A percentile compares a stretch with the other conserved stretches of the same genome.
Conservation (phyloP, 352 stramenopile genomes). For the Phytophthora tubulina region DNA sequence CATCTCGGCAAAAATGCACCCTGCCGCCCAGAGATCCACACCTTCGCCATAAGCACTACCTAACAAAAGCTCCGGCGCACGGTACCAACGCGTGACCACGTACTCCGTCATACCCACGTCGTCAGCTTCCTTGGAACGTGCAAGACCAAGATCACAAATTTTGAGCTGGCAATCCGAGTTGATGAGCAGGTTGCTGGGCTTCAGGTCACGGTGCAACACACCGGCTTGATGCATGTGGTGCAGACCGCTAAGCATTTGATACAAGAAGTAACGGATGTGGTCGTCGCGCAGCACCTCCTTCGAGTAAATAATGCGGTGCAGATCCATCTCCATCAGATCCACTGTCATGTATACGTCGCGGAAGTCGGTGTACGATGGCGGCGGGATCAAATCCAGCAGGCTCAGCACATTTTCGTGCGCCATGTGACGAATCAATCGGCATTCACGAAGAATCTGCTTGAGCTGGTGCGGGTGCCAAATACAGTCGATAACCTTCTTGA, state of each 20-base stretch:
- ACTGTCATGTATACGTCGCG: conserved; percentile 92
- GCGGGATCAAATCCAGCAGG: conserved; percentile 86
- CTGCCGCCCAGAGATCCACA: conserved; percentile 88
- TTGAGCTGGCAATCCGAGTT: conserved; percentile 97
- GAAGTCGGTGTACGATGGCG: conserved; percentile 86
- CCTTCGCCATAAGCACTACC: conserved; percentile 86
- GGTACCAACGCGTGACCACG: conserved; percentile 92
- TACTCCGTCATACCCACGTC: conserved; percentile 94
- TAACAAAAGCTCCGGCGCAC: conserved; percentile 85
- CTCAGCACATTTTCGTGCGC: conserved; percentile 88
- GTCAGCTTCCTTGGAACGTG: conserved; percentile 87
- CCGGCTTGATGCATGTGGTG: conserved; percentile 90
- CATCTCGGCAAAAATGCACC: conserved; percentile 92
- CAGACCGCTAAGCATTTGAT: conserved; percentile 92
- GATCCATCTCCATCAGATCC: conserved; percentile 94
- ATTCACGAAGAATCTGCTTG: conserved; percentile 91
- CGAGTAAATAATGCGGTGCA: conserved; percentile 94
- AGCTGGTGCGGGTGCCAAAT: conserved; percentile 92
- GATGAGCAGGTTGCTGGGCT: conserved; percentile 90
- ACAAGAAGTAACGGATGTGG: conserved; percentile 95
- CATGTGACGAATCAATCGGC: conserved; percentile 87
- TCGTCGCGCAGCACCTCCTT: conserved; percentile 93
- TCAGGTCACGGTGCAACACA: conserved; percentile 88
- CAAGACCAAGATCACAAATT: conserved; percentile 97
- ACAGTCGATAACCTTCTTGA: conserved; percentile 94